A percentile compares a stretch with the other conserved stretches of the same genome.
Conservation (phyloP, 805 yeast species). For the Metschnikowia cerradonensis region DNA sequence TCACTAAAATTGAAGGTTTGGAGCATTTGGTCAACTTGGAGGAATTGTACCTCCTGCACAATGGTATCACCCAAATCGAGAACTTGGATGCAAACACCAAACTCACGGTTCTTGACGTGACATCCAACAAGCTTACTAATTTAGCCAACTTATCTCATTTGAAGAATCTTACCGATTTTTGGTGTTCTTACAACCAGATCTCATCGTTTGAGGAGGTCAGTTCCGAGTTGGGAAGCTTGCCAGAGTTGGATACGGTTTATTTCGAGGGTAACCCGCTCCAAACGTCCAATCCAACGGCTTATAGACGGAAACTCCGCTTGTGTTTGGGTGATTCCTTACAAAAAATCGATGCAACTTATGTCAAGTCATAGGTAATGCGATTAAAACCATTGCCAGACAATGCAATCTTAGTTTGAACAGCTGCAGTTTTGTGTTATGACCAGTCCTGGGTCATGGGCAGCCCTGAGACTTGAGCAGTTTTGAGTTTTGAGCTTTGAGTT, state of each 20-base stretch:
- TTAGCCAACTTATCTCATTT: constrained; percentile 67
- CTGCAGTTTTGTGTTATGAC: too few relatives aligned
- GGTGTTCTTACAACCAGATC: constrained; percentile 83
- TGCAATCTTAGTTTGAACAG: too few relatives aligned
- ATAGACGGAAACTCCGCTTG: constrained; percentile 76
- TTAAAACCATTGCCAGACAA: too few relatives aligned
- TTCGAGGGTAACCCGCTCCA: constrained; percentile 93
- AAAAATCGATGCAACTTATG: constrained; percentile 90
- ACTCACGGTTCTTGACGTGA: constrained; percentile 72
- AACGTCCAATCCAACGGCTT: constrained; percentile 64
- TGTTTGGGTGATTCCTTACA: constrained; percentile 64
- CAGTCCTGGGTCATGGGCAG: too few relatives aligned
- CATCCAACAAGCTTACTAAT: constrained; percentile 63
- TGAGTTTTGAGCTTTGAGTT: too few relatives aligned
- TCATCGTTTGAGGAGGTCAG: constrained; percentile 66
- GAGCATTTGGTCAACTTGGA: constrained; percentile 68
- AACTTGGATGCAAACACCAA: constrained; percentile 69
- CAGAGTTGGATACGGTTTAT: constrained; percentile 79
- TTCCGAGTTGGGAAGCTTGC: constrained; percentile 56
- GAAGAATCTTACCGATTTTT: constrained; percentile 74
- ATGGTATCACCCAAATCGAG: constrained; percentile 70
- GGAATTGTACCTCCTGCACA: constrained; percentile 85
- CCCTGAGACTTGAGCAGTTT: too few relatives aligned
- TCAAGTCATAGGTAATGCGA: constrained; percentile 17
- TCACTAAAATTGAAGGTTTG: constrained; percentile 76